phyloP scores from a whole-genome alignment of 2,329 filamentous ascomycete species.

The Whalleya microplaca region DNA sequence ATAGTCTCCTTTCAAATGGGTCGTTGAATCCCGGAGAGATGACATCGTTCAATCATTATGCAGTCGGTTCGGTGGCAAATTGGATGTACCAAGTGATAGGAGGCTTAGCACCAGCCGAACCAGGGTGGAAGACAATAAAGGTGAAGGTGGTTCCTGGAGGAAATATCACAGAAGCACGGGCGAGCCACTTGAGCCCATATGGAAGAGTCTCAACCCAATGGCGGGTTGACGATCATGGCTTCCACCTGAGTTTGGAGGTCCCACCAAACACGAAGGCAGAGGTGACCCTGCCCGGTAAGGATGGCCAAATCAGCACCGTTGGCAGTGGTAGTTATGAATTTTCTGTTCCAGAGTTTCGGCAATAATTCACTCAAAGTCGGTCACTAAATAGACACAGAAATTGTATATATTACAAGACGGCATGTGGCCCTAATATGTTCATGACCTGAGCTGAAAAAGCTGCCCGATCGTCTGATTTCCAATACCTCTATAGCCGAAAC shows the following conservation, averaged over 20 bases:
- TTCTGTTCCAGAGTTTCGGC: constrained; percentile 14
- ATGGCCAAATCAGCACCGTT: constrained; percentile 13
- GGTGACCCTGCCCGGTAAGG: constrained; percentile 24
- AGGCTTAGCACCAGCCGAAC: constrained; percentile 43
- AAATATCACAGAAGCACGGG: constrained; percentile 39
- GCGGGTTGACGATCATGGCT: constrained; percentile 29
- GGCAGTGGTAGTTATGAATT: constrained; percentile 32
- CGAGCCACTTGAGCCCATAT: constrained; percentile 39
- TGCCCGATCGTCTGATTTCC: no score
- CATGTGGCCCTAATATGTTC: no score
- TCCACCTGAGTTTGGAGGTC: constrained; percentile 25
- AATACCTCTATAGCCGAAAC: no score
- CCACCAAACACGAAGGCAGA: constrained; percentile 32
- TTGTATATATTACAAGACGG: no score
- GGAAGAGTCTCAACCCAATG: constrained; percentile 37
- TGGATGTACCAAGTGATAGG: constrained; percentile 51
- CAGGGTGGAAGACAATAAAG: constrained; percentile 44
- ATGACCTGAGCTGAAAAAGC: no score
- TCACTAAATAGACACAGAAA: no score
- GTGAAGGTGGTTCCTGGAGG: constrained; percentile 43
- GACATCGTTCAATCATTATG: constrained; percentile 56
- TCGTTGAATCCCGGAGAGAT: constrained; percentile 49
- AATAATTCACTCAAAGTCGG: no score
- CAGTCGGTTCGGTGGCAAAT: constrained; percentile 51
- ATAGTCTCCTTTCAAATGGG: constrained; percentile 49